phyloP scores from a whole-genome alignment of 257 asterid genomes.

The Cinchona pubescens region DNA sequence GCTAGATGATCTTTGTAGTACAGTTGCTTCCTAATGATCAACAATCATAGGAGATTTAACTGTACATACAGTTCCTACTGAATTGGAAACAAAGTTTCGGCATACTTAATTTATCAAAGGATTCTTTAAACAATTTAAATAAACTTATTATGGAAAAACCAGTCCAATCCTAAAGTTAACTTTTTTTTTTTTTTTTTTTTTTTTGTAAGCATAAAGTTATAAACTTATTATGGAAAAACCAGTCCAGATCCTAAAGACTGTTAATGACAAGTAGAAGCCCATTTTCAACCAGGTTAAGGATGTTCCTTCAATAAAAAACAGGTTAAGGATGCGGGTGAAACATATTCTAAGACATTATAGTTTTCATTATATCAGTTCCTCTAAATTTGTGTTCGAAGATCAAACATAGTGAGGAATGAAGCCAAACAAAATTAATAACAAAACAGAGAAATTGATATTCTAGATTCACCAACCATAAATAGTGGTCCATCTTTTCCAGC shows the following conservation, averaged over 20 bases:
- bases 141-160: not conserved
- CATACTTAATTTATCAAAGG: not conserved
- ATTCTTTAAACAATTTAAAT: not conserved
- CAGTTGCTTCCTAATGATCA: not conserved
- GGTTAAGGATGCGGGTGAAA: not conserved
- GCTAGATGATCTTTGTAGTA: not conserved
- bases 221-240: not conserved
- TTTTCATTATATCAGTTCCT: not conserved
- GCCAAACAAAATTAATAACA: not conserved
- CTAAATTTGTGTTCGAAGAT: not conserved
- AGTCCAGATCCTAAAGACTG: not conserved
- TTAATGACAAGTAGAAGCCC: not conserved
- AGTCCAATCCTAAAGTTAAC: not conserved
- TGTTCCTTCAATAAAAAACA: not conserved
- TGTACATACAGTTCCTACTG: not conserved
- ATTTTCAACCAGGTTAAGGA: not conserved
- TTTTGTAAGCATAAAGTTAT: too few species aligned
- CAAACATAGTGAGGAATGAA: not conserved
- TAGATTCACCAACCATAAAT: conserved; percentile 60
- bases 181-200: too few species aligned
- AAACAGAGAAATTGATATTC: not conserved
- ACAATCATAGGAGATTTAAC: not conserved
- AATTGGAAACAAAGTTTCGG: not conserved
- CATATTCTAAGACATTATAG: not conserved
- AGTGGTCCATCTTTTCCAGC: conserved; percentile 74